These are phyloP conservation scores for Diphasiastrum complanatum DNA, from an alignment of 83 land plant genomes.

Conservation along the genomic window DNA sequence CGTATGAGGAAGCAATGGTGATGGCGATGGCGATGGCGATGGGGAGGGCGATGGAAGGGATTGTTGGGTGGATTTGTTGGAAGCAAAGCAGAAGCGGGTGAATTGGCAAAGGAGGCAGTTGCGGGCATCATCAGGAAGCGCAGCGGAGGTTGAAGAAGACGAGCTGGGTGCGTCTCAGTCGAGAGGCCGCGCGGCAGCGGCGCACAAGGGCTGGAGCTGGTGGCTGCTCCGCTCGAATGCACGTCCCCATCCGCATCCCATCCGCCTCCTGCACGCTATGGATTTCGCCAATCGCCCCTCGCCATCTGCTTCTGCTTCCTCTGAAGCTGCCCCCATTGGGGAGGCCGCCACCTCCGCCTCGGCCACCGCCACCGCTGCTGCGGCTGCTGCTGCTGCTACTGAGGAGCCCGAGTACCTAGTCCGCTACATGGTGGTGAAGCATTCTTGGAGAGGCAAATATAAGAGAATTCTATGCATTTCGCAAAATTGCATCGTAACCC, in stretches of 20 bases:
- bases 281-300: slow-evolving; percentile 44
- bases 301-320: slow-evolving; percentile 18
- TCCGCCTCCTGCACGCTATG: slow-evolving; percentile 46
- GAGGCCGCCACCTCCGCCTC: slow-evolving; percentile 23
- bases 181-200: slow-evolving; percentile 52
- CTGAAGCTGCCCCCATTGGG: too few species aligned
- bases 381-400: slow-evolving; percentile 12
- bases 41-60: too few species aligned
- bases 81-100: too few species aligned
- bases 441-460: slow-evolving; percentile 97
- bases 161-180: slow-evolving; percentile 99
- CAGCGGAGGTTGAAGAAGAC: slow-evolving; percentile 16
- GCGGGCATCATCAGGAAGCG: too few species aligned
- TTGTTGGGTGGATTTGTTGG: too few species aligned
- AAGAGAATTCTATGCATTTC: slow-evolving; percentile 83
- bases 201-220: slow-evolving; percentile 39
- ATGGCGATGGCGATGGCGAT: too few species aligned
- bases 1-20: too few species aligned
- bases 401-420: slow-evolving; percentile 92
- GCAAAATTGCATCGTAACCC: slow-evolving; percentile 45
- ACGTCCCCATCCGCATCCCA: slow-evolving; percentile 37
- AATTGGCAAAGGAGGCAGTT: too few species aligned
- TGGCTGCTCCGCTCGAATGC: slow-evolving; percentile 57
- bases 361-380: slow-evolving; percentile 4
- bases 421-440: slow-evolving; percentile 77